Evolutionary conservation across 2,329 filamentous ascomycete species (phyloP), one percentile per base, ranked within the genome.

Genomic region (Cadophora luteo-olivacea): DNA sequence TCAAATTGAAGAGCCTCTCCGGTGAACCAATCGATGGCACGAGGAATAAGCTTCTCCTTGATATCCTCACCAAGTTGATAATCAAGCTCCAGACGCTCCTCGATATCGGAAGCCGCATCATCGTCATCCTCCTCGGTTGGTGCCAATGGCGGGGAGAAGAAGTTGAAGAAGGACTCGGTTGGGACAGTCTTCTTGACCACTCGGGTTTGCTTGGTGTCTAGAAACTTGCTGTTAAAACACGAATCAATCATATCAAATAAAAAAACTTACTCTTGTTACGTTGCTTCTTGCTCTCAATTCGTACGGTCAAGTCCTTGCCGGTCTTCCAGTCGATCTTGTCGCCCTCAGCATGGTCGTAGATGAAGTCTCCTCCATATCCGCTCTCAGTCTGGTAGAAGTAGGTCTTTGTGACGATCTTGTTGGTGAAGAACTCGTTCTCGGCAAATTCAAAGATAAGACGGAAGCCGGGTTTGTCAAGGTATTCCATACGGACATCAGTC

Each of bases 351-450:
- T 99, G 96, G 80, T 99, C 96, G 80, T 99, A 99, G 82, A 99
- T 98, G 84, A 98, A 99, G 82, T 99, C 97, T 75, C 96, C 97
- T 75, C 95, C 96, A 78, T 99, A 99, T 69, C 96, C 96, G 77
- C 92, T 97, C 87, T 99, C 96, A 79, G 96, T 97, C 83, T 97
- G 95, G 84, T 99, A 99, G 85, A 90, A 98, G 84, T 99, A 99
- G 69, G 95, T 97, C 89, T 99, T 99, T 79, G 93, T 94, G 81
- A 99, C 89, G 75, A 88, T 92, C 87, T 97, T 97, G 88, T 99
- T 98, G 81, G 89, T 92, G 88, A 99, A 99, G 84, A 91, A 98
- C 73, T 97, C 92, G 82, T 99, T 99, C 78, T 95, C 91, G 67
- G 89, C 87, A 76, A 99, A 99, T 79, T 97, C 94, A 80, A 99